Base-by-base conservation (phyloP, 2,329 filamentous ascomycete genomes). In the Biscogniauxia marginata region DNA sequence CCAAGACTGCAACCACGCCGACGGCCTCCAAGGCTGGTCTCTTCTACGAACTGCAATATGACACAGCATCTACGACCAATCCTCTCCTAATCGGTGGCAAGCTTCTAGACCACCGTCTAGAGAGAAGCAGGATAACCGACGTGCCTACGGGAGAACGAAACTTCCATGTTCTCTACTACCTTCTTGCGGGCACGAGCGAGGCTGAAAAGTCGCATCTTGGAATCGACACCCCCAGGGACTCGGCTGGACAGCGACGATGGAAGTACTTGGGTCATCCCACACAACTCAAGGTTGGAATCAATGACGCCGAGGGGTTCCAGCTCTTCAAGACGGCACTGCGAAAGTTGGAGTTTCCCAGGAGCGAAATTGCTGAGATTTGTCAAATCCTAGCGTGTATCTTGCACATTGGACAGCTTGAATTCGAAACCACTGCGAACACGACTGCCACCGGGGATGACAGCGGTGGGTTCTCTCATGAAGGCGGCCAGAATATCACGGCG, bases 321-420 rank as follows among this genome's bases (percentile, higher is more conserved):
- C 88, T 98, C 52, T 98, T 99, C 82, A 98, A 98, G 79, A 96
- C 91, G 1, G 95, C 95, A 1, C 78, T 99, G 49, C 85, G 93
- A 62, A 97, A 96, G 73, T 83, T 99, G 13, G 95, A 98, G 74
- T 98, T 99, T 62, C 90, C 93, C 3, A 85, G 93, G 53, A 87
- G 88, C 58, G 95, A 97, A 67, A 96, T 99, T 69, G 95, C 95
- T 43, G 93, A 97, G 71, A 93, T 99, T 54, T 99, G 95, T 73
- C 95, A 99, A 76, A 84, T 98, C 49, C 80, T 99, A 52, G 95
- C 95, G 25, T 88, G 86, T 65, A 97, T 99, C 63, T 81, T 99
- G n/a, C 95, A 99, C 72, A 93, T 99, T 64, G 95, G 95, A 23
- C 95, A 99, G 76, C 85, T 99, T 2, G 95, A 99, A 66, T 99